These are phyloP conservation scores for Cutaneotrichosporon cavernicola DNA, from an alignment of 1,284 basidiomycete species.

Conservation along the genomic window DNA sequence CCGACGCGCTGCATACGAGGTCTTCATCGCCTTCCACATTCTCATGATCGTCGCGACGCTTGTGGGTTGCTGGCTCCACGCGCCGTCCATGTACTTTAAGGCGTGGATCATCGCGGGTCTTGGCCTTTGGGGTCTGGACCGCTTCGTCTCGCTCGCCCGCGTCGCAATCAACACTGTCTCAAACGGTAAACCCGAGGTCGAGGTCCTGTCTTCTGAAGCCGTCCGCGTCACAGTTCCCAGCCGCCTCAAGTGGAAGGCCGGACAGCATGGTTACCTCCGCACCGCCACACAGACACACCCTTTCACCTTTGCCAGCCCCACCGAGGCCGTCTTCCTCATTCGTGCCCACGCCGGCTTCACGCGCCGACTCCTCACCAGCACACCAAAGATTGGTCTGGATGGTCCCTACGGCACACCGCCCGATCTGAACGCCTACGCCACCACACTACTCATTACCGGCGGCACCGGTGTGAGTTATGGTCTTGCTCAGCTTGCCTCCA, in stretches of 20 bases:
- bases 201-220: conserved; percentile 57
- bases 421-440: conserved; percentile 36
- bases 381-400: background rate
- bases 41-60: conserved; percentile 39
- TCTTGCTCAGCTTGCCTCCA: conserved; percentile 34
- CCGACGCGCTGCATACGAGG: conserved; percentile 56
- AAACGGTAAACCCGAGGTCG: conserved; percentile 46
- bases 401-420: conserved; percentile 14
- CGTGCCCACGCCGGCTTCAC: conserved; percentile 38
- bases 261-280: conserved; percentile 43
- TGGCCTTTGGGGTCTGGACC: conserved; percentile 64
- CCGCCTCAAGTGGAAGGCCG: conserved; percentile 34
- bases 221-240: conserved; percentile 17
- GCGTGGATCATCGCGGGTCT: conserved; percentile 12
- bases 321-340: conserved; percentile 22
- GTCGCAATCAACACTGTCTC: conserved; percentile 25
- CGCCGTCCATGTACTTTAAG: background rate
- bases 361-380: conserved; percentile 30
- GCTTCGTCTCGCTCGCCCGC: conserved; percentile 58
- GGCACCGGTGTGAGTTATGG: conserved; percentile 47
- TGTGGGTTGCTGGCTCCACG: conserved; percentile 25
- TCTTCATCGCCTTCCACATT: conserved; percentile 58
- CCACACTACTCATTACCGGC: conserved; percentile 42
- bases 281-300: conserved; percentile 37
- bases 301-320: conserved; percentile 42